Base-by-base conservation (phyloP, 2,329 filamentous ascomycete species). In the Cadophora luteo-olivacea region DNA sequence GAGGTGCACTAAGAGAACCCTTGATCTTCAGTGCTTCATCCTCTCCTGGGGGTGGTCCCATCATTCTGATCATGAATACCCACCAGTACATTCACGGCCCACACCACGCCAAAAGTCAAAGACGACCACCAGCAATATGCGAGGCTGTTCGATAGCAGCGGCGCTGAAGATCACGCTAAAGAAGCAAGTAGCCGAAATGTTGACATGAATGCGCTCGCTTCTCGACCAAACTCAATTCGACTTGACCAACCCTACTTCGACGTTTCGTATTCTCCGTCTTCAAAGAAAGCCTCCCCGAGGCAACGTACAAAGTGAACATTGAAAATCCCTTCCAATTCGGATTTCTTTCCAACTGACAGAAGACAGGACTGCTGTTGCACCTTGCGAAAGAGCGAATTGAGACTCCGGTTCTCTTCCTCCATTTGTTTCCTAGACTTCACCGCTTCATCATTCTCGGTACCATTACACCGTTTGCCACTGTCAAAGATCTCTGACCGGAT, bases 401-500 rank as follows among this genome's bases (percentile, higher is more conserved):
- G 45, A 6, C 16, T 49, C 7, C 11, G 9, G 7, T 5, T 22
- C 45, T 22, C 6, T 22, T 49, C 12, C 5, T 19, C 41, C 41
- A 16, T 6, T 22, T 49, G 45, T 45, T 45, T 19, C 41, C 14
- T 9, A 2, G 4, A 9, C 12, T 38, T 38, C 36, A 14, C 12
- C 9, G 36, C 36, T 38, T 38, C 36, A 14, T 38, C 36, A 16
- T 45, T 6, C 14, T 16, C 41, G 41, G 11, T 19, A 45, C 19
- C 16, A 14, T 2, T 14, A 45, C 12, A 19, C 14, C 16, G 11
- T 24, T 49, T 12, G 36, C 22, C 32, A 7, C 12, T 1, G 4
- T 66, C 32, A 61, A 36, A 67, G 29, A 29, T 72, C 70, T 61
- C 71, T 66, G 11, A 73, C 69, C 4, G 70, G 70, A 60, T 73